Base-by-base conservation (phyloP, 805 yeast genomes). In the Ogataea philodendri region DNA sequence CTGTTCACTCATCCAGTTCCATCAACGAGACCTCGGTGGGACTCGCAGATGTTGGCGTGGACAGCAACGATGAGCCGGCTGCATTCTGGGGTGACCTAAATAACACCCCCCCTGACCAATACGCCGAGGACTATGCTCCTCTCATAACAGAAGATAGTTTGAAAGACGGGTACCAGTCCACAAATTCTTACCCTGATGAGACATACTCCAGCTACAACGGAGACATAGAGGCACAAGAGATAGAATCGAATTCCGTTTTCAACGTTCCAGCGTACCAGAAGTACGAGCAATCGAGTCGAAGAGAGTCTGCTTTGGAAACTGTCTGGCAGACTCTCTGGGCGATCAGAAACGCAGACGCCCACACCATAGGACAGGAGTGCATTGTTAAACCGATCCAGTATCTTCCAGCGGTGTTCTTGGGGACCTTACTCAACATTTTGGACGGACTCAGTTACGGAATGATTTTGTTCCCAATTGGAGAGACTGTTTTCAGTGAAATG, bases 361-460 rank as follows among this genome's bases (percentile, higher is more conserved):
- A 50, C 9, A 51, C 54, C 2, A 17, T 57, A 1, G 9, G 55
- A 2, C 27, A 41, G 4, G 52, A 59, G 29, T 51, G 57, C 22
- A 5, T 63, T 9, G 36, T 59, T 1, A 62, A 59, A 39, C 80
- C 82, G 1, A 43, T 70, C 3, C 45, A 61, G 8, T 77, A 71
- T 50, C 34, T 78, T 3, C 97, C 98, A 0, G 81, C 95, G 0
- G 96, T 89, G 4, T 72, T 88, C 24, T 62, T 93, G 26, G 98
- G 98, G 1, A 67, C 87, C 0, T 62, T 93, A 28, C 67, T 93
- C 27, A 93, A 93, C 56, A 82, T 93, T 28, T 70, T 93, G 31
- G 98, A 93, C 59, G 98, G 95, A 0, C 69, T 93, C 31, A 86
- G 96, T 0, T 93, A 93, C 58, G 98, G 98, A 31, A 89, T 93